Base-by-base conservation (phyloP, 257 asterid species). In the Fraxinus anomala region DNA sequence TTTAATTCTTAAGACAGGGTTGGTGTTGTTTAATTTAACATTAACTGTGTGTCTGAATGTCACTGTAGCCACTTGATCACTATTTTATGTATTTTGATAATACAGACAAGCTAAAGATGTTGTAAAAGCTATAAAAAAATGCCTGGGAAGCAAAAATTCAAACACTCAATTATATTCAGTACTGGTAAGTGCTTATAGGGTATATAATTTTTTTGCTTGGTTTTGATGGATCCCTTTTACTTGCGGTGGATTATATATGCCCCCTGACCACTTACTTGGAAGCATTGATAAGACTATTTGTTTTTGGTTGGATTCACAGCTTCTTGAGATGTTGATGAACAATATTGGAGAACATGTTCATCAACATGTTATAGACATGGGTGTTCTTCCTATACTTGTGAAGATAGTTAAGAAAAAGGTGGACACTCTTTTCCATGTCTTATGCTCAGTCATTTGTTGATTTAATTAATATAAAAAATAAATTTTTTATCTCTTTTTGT, bases 371-470 rank as follows among this genome's bases (percentile, higher is more conserved):
- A 85, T 92, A 78, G 99, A 96, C 81, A 47, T 84, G 3, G 97
- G 97, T 66, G 66, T 91, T 81, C 94, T 96, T 78, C 92, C 95
- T 39, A 24, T 86, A 71, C 97, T 96, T 75, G 97, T 96, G 79
- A 96, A 93, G 85, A 90, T 93, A 71, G 97, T 92, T 28, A 96
- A 96, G 93, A 96, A 91, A 85, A 95, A 95, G 97, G 99, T 95
- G 68, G 66, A 74, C 63, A 36, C 21, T 82, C 42, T 66, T 59
- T 37, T 12, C 19, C 23, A 19, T 21, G 36, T 63, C 34, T 75
- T 21, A 36, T 59, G 72, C 56, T 78, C 59, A 2, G 23, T 76
- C 24, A 72, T 77, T 26, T 0, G 75, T 30, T 80, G 33, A 47
- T 78, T 80, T 34, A 61, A 65, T 78, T 31, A 37, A 26, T 44